Conservation (phyloP, 129 eudicot genomes). For the Artemisia annua region DNA sequence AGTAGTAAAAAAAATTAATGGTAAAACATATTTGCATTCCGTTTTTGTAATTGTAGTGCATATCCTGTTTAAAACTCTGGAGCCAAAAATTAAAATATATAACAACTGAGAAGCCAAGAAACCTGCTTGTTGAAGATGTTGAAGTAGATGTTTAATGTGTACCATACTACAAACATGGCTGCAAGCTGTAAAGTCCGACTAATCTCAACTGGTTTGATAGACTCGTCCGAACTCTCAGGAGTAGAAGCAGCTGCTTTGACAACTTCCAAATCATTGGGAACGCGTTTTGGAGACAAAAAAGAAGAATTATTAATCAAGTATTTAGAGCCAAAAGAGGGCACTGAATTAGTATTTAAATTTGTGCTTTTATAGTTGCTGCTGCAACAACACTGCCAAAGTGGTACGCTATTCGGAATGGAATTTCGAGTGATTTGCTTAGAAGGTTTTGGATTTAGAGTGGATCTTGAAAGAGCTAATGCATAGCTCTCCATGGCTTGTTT, state of each 20-base stretch:
- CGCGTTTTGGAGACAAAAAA: constrained; percentile 7
- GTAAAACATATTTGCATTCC: background rate
- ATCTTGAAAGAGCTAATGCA: constrained; percentile 45
- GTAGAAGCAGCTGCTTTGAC: constrained; percentile 33
- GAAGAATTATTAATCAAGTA: constrained; percentile 7
- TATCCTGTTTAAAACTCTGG: background rate
- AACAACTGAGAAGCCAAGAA: background rate
- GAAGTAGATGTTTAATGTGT: constrained; percentile 77
- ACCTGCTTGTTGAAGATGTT: constrained; percentile 98
- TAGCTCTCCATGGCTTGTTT: constrained; percentile 47
- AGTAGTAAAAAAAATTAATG: background rate
- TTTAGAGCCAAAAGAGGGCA: constrained; percentile 15
- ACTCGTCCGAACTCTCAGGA: constrained; percentile 39
- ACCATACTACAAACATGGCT: constrained; percentile 81
- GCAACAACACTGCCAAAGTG: background rate
- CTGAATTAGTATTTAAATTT: background rate
- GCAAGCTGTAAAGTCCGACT: constrained; percentile 58
- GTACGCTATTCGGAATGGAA: constrained; percentile 8
- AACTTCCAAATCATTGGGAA: constrained; percentile 30
- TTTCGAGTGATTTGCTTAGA: constrained; percentile 22
- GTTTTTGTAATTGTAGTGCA: background rate
- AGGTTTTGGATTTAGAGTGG: constrained; percentile 31
- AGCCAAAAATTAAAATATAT: background rate
- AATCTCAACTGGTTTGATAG: constrained; percentile 19
- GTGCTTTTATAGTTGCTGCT: constrained; percentile 15